These are phyloP conservation scores for Platanthera zijinensis DNA, from an alignment of 106 monocot species.

Conservation along the genomic window DNA sequence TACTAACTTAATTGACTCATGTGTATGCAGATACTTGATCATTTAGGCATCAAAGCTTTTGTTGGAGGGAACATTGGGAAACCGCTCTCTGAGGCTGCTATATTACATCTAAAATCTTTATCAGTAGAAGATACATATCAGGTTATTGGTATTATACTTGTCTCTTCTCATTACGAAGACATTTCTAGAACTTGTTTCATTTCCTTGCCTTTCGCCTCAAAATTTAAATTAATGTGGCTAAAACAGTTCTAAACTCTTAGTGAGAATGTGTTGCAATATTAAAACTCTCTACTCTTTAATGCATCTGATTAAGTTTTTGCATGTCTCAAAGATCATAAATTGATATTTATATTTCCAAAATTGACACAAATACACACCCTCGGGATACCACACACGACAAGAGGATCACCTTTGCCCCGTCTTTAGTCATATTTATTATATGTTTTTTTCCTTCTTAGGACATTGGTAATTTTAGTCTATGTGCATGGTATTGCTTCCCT, in stretches of 20 bases:
- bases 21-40: conserved; percentile 32
- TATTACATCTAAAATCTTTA: conserved; percentile 15
- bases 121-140: conserved; percentile 16
- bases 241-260: background rate
- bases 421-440: too few species aligned
- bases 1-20: conserved; percentile 5
- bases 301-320: background rate
- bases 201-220: background rate
- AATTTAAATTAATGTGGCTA: background rate
- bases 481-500: too few species aligned
- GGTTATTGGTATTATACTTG: conserved; percentile 9
- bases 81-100: conserved; percentile 43
- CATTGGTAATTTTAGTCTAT: too few species aligned
- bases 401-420: too few species aligned
- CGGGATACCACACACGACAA: too few species aligned
- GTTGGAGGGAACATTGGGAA: conserved; percentile 52
- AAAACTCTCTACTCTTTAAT: background rate
- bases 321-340: background rate
- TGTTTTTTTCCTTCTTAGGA: too few species aligned
- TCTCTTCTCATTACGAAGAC: background rate
- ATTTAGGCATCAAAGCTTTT: conserved; percentile 34
- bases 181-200: background rate
- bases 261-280: background rate
- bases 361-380: too few species aligned
- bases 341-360: background rate